These are phyloP conservation scores for Aphanomyces cochlioides DNA, from an alignment of 352 stramenopile genomes.

Conservation along the genomic window DNA sequence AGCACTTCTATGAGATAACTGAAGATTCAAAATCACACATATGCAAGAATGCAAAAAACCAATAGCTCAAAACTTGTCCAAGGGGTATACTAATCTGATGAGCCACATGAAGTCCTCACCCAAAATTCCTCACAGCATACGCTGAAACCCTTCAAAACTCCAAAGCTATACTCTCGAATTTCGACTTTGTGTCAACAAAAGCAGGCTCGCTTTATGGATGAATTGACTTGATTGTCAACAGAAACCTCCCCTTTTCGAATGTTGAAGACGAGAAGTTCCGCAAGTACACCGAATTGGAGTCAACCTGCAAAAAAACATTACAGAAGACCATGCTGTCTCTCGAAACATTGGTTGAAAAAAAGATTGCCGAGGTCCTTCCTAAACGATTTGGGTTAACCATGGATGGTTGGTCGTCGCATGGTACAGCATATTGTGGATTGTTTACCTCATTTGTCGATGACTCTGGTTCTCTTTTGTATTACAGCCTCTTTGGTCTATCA, in stretches of 20 bases:
- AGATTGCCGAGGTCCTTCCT: not conserved
- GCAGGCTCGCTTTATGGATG: not conserved
- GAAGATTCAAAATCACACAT: too few relatives aligned
- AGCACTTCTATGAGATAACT: too few relatives aligned
- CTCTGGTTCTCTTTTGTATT: not conserved
- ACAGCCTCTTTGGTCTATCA: too few relatives aligned
- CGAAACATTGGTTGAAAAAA: not conserved
- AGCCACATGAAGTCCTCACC: too few relatives aligned
- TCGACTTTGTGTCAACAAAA: not conserved
- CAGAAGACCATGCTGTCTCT: not conserved
- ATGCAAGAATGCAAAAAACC: too few relatives aligned
- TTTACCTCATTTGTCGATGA: not conserved
- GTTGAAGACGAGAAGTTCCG: slow-evolving; percentile 3
- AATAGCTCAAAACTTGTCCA: too few relatives aligned
- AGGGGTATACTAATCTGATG: too few relatives aligned
- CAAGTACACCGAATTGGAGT: not conserved
- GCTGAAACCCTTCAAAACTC: too few relatives aligned
- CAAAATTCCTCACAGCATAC: too few relatives aligned
- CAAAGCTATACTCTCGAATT: too few relatives aligned
- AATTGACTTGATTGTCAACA: not conserved
- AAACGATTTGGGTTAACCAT: not conserved
- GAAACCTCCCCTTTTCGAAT: not conserved
- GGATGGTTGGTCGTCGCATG: slow-evolving; percentile 1
- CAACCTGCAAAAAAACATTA: not conserved
- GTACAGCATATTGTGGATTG: not conserved